Base-by-base conservation (phyloP, 2,329 filamentous ascomycete species). In the Lasiodiplodia hormozganensis region DNA sequence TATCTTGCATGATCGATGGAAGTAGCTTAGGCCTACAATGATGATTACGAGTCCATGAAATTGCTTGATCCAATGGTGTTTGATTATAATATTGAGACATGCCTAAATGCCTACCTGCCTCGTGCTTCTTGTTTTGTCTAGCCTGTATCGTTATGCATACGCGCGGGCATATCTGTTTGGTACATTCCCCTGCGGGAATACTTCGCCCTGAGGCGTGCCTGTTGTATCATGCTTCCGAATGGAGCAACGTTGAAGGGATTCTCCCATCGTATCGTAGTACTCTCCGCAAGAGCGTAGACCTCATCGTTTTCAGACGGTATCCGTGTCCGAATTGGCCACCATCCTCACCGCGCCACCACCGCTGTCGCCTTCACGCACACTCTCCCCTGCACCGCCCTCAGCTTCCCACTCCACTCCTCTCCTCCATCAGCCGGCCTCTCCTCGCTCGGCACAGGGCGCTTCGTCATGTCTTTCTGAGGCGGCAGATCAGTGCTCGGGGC, bases 331-430 rank as follows among this genome's bases (percentile, higher is more conserved):
- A 21, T 21, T 10, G 1, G 21, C 18, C n/a, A 8, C 6, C 49
- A 28, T 36, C 40, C 18, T 53, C 12, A 67, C 65, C 25, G 43
- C 18, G 47, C 4, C 43, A 51, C 16, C 21, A 52, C 65, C 3
- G 74, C 77, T 65, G 76, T 85, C 0, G 88, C 88, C 74, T 86
- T 85, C 0, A 90, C 88, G 73, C 84, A 88, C 11, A 88, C 76
- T 38, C 78, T 79, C 5, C 89, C 90, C 25, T 85, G 70, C 21
- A 53, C 65, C 34, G 80, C 85, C 78, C 89, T 86, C 16, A 91
- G 74, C 25, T 80, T 82, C 3, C 83, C 87, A 49, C 78, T 77
- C 53, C 86, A 87, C 81, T 85, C 89, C 65, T 82, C 76, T 25
- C 69, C 60, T 6, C 71, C 67, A 67, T 69, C 62, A 12, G 62